Percentiles rank a stretch among this genome's conserved stretches.
These are phyloP conservation scores for Amanita pallidorosea DNA, from an alignment of 768 basidiomycete species.

Conservation along the genomic window DNA sequence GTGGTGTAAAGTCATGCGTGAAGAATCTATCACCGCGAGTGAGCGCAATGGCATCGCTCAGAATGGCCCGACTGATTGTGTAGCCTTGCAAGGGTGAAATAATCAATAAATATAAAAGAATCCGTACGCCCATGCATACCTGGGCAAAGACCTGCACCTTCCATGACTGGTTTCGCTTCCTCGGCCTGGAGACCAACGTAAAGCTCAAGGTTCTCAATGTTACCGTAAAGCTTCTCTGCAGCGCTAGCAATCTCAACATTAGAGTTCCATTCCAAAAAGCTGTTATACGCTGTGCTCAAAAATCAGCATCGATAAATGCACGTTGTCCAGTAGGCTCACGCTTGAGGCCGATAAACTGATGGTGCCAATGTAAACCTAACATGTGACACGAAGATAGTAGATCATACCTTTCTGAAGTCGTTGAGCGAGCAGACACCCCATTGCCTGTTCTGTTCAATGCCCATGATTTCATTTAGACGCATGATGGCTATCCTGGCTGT, in stretches of 20 bases:
- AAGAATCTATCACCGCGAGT: slow-evolving; percentile 79
- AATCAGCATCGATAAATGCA: slow-evolving; percentile 1
- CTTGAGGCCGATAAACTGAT: slow-evolving; percentile 65
- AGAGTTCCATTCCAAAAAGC: slow-evolving; percentile 77
- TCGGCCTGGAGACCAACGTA: slow-evolving; percentile 79
- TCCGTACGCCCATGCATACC: slow-evolving; percentile 25
- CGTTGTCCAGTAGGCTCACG: slow-evolving; percentile 26
- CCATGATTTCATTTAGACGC: slow-evolving; percentile 76
- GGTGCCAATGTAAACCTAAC: neutral
- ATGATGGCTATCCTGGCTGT: slow-evolving; percentile 32
- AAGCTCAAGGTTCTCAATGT: slow-evolving; percentile 69
- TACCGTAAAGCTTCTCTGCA: slow-evolving; percentile 69
- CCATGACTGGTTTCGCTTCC: slow-evolving; percentile 60
- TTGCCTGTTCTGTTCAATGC: slow-evolving; percentile 60
- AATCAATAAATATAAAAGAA: neutral
- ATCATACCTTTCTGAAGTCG: slow-evolving; percentile 58
- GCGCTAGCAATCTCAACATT: slow-evolving; percentile 54
- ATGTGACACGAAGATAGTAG: neutral
- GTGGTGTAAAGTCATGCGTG: slow-evolving; percentile 73
- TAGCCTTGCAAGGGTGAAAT: slow-evolving; percentile 35
- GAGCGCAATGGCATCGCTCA: slow-evolving; percentile 78
- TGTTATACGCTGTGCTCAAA: slow-evolving; percentile 40
- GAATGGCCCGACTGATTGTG: slow-evolving; percentile 77
- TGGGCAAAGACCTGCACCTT: slow-evolving; percentile 80
- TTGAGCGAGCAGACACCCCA: slow-evolving; percentile 84